These are phyloP conservation scores for Nidularia sp. DNA, from an alignment of 768 basidiomycete genomes.

Conservation along the genomic window DNA sequence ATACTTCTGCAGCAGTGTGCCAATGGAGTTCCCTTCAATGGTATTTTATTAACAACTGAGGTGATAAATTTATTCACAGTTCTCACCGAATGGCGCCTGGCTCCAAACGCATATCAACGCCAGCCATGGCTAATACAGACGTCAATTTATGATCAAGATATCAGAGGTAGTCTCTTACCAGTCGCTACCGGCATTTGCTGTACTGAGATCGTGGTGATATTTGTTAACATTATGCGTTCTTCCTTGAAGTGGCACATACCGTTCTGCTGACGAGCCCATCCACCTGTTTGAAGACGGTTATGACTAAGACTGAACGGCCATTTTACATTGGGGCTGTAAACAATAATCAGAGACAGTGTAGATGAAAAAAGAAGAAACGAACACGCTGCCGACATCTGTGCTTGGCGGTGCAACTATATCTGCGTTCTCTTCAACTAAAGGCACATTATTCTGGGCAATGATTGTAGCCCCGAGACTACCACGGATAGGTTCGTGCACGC, in stretches of 20 bases:
- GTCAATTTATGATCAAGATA: not conserved
- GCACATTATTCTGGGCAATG: slow-evolving; percentile 55
- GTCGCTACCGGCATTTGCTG: no score
- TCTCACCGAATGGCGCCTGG: slow-evolving; percentile 44
- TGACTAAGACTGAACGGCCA: slow-evolving; percentile 65
- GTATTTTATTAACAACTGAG: not conserved
- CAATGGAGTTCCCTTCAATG: slow-evolving; percentile 46
- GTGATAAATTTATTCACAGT: not conserved
- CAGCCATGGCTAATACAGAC: slow-evolving; percentile 7
- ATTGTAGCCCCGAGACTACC: slow-evolving; percentile 39
- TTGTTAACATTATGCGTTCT: no score
- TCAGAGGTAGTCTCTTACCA: no score
- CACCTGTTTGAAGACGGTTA: slow-evolving; percentile 56
- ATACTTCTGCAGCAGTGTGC: slow-evolving; percentile 45
- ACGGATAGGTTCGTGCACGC: slow-evolving; percentile 31
- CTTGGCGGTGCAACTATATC: slow-evolving; percentile 57
- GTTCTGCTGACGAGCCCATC: slow-evolving; percentile 65
- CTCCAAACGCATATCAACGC: slow-evolving; percentile 54
- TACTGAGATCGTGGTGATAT: no score
- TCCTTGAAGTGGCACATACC: slow-evolving; percentile 22
- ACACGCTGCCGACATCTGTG: slow-evolving; percentile 55
- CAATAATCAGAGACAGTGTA: not conserved
- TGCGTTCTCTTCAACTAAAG: slow-evolving; percentile 51
- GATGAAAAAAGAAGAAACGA: not conserved
- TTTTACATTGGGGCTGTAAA: slow-evolving; percentile 37